Base-by-base conservation (phyloP, 2,329 filamentous ascomycete species). In the Aspergillus pseudotamarii region DNA sequence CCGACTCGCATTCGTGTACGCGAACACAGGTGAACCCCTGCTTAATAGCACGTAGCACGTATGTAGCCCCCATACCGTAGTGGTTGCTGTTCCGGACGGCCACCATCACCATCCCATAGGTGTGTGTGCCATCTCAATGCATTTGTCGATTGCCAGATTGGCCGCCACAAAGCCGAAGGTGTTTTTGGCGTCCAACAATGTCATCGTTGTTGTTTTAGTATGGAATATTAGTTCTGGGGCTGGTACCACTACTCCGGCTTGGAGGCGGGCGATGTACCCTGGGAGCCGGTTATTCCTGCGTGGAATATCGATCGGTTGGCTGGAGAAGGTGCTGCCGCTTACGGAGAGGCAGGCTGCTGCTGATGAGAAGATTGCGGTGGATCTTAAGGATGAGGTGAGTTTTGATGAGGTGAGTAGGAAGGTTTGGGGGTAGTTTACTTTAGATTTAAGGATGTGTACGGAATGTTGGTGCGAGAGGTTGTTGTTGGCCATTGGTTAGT, bases 341-440 rank as follows among this genome's bases (percentile, higher is more conserved):
- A 66, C 66, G 28, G 41, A 64, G 4, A 28, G 34, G 1, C 59
- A 45, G 19, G 45, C 21, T 6, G 61, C 30, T 10, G 65, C 64
- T 0, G 65, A 66, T 64, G 46, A 9, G 14, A 66, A 66, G 46
- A 54, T 56, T 28, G 61, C 60, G 6, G 63, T 53, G 23, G 63
- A 34, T 26, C 64, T 67, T 55, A 60, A 34, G 26, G 36, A 8
- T 1, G 64, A 61, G 4, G 41, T 55, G 45, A 57, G 32, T 4
- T 56, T 65, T 28, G 21, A 60, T 41, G 64, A 60, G 1, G 64
- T 53, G 6, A 61, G 60, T 43, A 57, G 48, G 58, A 54, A 59
- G 64, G 62, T 63, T 34, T 54, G 62, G 6, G 57, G 58, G 3
- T 51, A 46, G 43, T n/a, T 45, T n/a, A 11, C 5, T n/a, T 16